Evolutionary conservation across 805 yeast species (phyloP), one percentile per base, ranked within the genome.

Genomic region (Kazachstania viticola): DNA sequence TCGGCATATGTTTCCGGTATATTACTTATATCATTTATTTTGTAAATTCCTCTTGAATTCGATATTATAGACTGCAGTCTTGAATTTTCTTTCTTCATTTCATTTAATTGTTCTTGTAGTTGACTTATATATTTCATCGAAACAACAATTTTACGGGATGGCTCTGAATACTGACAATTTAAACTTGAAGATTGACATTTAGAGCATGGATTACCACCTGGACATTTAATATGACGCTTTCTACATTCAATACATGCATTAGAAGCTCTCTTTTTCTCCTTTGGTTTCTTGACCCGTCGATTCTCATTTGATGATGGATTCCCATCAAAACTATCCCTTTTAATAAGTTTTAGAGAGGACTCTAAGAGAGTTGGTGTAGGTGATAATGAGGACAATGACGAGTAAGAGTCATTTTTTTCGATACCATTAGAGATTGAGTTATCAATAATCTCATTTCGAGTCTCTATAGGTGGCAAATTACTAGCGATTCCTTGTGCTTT

Each of bases 151-250:
- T 79, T 78, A 57, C 71, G 75, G 31, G 77, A 80, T 8, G 77
- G 81, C 46, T 75, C 83, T 14, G 71, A 66, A 42, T 78, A 80
- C 44, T 77, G 84, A 57, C 91, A 80, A 15, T 63, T 62, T 3
- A 73, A 59, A 30, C 64, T 66, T 12, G 78, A 71, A 30, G 64
- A 49, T 11, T 53, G 54, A 48, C 91, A 80, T 45, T 74, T 74
- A 31, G 60, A 53, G 49, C 91, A 80, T 0, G 85, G 84, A 29
- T 75, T 70, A 1, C 82, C 83, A 2, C 85, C 85, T 11, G 83
- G 83, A 47, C 91, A 80, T 39, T 79, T 70, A 27, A 77, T 72
- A 53, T 80, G 91, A 32, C 84, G 64, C 29, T 71, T 67, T 21
- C 88, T 62, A 48, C 91, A 80, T 28, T 82, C 58, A 2, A 70